Conservation (phyloP, 2,329 filamentous ascomycete genomes). For the Rosellinia necatrix region DNA sequence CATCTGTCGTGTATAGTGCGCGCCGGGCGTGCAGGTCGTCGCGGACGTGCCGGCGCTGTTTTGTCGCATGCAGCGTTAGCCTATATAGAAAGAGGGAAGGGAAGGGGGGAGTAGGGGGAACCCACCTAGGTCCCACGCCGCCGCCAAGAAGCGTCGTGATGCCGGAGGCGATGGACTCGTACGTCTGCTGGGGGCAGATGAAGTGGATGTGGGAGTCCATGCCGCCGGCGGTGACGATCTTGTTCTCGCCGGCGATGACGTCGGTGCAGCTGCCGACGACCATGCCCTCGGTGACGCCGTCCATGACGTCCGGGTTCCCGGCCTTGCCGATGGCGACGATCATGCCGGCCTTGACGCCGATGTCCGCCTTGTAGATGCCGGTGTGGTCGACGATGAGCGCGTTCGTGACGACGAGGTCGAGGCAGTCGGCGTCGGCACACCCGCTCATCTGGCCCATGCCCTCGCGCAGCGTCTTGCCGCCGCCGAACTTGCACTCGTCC, state of each 20-base stretch:
- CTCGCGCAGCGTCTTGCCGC: conserved; percentile 90
- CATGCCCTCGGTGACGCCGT: conserved; percentile 78
- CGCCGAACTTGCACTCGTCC: conserved; percentile 94
- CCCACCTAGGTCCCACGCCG: conserved; percentile 83
- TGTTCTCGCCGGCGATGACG: conserved; percentile 86
- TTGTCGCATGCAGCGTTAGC: neutral
- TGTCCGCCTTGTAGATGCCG: conserved; percentile 95
- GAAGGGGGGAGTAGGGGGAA: neutral
- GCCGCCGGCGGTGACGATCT: conserved; percentile 88
- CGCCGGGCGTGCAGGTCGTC: conserved; percentile 90
- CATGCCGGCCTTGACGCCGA: conserved; percentile 84
- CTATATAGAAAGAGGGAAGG: neutral
- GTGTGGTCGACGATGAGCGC: conserved; percentile 88
- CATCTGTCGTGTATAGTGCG: conserved; percentile 84
- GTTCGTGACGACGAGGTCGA: conserved; percentile 89
- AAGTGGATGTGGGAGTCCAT: conserved; percentile 92
- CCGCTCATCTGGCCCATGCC: conserved; percentile 94
- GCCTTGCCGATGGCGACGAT: conserved; percentile 93
- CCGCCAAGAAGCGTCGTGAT: conserved; percentile 91
- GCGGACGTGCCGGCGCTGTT: conserved; percentile 81
- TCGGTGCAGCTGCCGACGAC: conserved; percentile 88
- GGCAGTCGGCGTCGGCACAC: conserved; percentile 68
- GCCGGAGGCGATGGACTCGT: conserved; percentile 82
- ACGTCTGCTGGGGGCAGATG: conserved; percentile 90
- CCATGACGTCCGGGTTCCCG: conserved; percentile 97